Evolutionary conservation across 441 rosid genomes (phyloP).

Genomic region (Aleurites moluccanus): DNA sequence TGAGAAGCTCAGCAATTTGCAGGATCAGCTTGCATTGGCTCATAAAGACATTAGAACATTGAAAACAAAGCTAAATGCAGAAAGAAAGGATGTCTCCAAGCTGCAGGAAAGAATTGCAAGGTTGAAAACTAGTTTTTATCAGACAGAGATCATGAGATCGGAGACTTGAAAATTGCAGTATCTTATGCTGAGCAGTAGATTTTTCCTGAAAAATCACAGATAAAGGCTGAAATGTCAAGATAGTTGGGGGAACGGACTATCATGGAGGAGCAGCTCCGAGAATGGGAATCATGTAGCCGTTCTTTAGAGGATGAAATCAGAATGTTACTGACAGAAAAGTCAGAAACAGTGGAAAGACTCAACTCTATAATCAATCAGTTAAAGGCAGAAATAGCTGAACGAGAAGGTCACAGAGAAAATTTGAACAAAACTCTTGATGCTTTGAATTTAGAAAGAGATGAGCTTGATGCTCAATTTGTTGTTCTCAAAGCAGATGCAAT

Average conservation of each 20-base stretch:
- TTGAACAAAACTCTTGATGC: conserved; percentile 33
- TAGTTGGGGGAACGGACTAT: conserved; percentile 44
- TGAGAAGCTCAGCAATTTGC: conserved; percentile 45
- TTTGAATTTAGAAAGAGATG: conserved; percentile 38
- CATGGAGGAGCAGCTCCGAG: conserved; percentile 55
- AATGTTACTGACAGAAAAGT: conserved; percentile 44
- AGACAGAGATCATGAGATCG: conserved; percentile 68
- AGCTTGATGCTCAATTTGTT: conserved; percentile 25
- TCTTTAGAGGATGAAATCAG: conserved; percentile 73
- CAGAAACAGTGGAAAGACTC: conserved; percentile 47
- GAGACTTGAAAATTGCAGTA: conserved; percentile 59
- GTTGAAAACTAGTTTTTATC: conserved; percentile 70
- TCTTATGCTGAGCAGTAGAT: conserved; percentile 92
- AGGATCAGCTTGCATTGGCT: conserved; percentile 52
- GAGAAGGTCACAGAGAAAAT: conserved; percentile 33
- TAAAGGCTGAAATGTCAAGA: conserved; percentile 66
- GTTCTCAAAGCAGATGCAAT: conserved; percentile 40
- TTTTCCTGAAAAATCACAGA: conserved; percentile 70
- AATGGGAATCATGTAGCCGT: conserved; percentile 67
- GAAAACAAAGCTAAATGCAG: conserved; percentile 51
- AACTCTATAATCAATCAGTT: conserved; percentile 37
- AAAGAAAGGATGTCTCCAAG: conserved; percentile 69
- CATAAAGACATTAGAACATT: conserved; percentile 44
- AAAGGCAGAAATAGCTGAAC: conserved; percentile 38
- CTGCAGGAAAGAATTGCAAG: conserved; percentile 64